Evolutionary conservation across 2,329 filamentous ascomycete genomes (phyloP).

Genomic region (Teratosphaeria pseudoeucalypti): DNA sequence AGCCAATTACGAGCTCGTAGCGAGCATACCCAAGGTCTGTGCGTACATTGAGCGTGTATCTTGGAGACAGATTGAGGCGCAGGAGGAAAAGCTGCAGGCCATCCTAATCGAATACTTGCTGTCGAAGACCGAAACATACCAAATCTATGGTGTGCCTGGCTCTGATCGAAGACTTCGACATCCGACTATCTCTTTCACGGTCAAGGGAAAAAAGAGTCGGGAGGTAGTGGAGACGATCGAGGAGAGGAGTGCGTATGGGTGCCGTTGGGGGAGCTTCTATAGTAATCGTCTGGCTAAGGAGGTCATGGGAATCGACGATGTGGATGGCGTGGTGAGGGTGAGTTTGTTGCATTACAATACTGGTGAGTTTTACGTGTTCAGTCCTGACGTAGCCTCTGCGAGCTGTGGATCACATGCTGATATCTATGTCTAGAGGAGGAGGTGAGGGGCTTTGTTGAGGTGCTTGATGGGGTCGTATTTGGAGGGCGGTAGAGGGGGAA

Average conservation of each 20-base stretch:
- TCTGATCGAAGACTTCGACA: conserved; percentile 43
- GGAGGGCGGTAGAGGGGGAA: not conserved
- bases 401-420: not conserved
- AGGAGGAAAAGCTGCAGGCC: conserved; percentile 52
- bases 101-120: conserved; percentile 51
- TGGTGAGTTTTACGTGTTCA: conserved; percentile 31
- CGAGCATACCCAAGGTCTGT: conserved; percentile 51
- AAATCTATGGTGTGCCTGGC: conserved; percentile 48
- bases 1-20: conserved; percentile 59
- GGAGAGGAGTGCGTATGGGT: conserved; percentile 46
- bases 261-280: conserved; percentile 61
- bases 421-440: conserved; percentile 41
- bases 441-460: conserved; percentile 41
- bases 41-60: conserved; percentile 38
- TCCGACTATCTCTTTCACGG: conserved; percentile 56
- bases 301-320: conserved; percentile 44
- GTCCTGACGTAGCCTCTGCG: conserved; percentile 1
- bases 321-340: conserved; percentile 57
- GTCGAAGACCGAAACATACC: conserved; percentile 39
- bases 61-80: conserved; percentile 45
- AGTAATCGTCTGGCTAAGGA: conserved; percentile 48
- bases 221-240: conserved; percentile 55
- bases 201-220: conserved; percentile 46
- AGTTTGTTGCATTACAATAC: conserved; percentile 67
- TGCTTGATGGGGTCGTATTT: conserved; percentile 39